Conservation (phyloP, 2,329 filamentous ascomycete genomes). For the Fusarium sarcochroum region DNA sequence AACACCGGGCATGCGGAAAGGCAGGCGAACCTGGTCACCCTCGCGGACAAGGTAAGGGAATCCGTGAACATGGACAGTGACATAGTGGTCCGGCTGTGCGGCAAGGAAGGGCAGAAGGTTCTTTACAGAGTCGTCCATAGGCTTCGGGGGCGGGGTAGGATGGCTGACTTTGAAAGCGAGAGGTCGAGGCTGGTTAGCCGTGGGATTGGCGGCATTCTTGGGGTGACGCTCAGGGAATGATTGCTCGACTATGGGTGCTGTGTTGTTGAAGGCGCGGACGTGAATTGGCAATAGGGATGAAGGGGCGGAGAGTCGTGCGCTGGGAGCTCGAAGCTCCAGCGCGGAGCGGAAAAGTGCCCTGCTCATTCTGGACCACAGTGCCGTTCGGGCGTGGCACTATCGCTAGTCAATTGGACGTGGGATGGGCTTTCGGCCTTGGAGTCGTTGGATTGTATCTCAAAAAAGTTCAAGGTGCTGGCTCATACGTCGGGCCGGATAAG, state of each 20-base stretch:
- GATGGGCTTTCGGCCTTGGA: constrained; percentile 34
- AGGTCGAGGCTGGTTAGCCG: constrained; percentile 51
- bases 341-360: constrained; percentile 74
- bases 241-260: constrained; percentile 64
- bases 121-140: constrained; percentile 69
- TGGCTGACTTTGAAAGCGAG: constrained; percentile 59
- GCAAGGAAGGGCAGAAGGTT: constrained; percentile 78
- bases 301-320: constrained; percentile 43
- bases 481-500: constrained; percentile 51
- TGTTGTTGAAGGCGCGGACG: constrained; percentile 50
- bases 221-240: constrained; percentile 50
- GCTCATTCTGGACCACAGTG: constrained; percentile 62
- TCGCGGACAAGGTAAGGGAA: constrained; percentile 83
- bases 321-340: constrained; percentile 69
- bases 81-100: constrained; percentile 82
- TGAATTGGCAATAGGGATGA: constrained; percentile 48
- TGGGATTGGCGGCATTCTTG: constrained; percentile 58
- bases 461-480: constrained; percentile 46
- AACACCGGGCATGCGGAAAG: constrained; percentile 83
- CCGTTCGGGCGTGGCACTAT: constrained; percentile 45
- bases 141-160: constrained; percentile 52
- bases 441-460: constrained; percentile 37
- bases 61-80: constrained; percentile 84
- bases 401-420: constrained; percentile 40
- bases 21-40: constrained; percentile 82